Evolutionary conservation across 345 rosid genomes (phyloP).

Genomic region (Mercurialis annua): DNA sequence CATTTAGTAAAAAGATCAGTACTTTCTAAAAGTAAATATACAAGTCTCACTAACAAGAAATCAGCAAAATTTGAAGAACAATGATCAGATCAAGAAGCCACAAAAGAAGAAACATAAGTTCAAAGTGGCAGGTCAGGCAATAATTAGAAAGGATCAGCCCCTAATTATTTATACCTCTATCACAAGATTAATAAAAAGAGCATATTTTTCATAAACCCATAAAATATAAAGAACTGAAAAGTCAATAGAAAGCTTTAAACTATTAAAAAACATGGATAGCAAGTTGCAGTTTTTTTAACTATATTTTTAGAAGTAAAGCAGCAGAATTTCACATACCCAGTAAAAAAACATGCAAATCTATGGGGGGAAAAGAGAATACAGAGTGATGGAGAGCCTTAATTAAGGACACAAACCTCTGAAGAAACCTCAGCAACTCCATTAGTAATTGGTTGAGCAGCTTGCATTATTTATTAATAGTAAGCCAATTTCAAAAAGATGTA

Average conservation of each 20-base stretch:
- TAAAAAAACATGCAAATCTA: not conserved
- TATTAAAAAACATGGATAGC: not conserved
- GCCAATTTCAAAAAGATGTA: not conserved
- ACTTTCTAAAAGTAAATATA: not conserved
- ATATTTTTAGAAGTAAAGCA: slow-evolving; percentile 1
- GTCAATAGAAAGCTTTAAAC: not conserved
- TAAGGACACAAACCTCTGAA: slow-evolving; percentile 9
- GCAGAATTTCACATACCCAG: not conserved
- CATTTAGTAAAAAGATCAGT: not conserved
- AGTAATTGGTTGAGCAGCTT: slow-evolving; percentile 8
- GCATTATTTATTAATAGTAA: slow-evolving; percentile 14
- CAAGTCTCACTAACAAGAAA: not conserved
- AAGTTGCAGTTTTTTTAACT: not conserved
- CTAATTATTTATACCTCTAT: not conserved
- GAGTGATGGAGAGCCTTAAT: not conserved
- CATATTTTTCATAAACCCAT: not conserved
- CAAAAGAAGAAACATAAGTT: not conserved
- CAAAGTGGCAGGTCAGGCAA: not conserved
- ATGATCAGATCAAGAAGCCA: not conserved
- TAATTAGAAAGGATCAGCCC: not conserved
- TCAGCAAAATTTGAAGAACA: not conserved
- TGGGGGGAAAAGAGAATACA: not conserved
- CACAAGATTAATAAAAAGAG: not conserved
- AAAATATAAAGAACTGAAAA: not conserved
- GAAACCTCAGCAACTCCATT: slow-evolving; percentile 13